A percentile compares a stretch with the other conserved stretches of the same genome.
phyloP scores from a whole-genome alignment of 1,139 yeast genomes.

The Citeromyces siamensis region DNA sequence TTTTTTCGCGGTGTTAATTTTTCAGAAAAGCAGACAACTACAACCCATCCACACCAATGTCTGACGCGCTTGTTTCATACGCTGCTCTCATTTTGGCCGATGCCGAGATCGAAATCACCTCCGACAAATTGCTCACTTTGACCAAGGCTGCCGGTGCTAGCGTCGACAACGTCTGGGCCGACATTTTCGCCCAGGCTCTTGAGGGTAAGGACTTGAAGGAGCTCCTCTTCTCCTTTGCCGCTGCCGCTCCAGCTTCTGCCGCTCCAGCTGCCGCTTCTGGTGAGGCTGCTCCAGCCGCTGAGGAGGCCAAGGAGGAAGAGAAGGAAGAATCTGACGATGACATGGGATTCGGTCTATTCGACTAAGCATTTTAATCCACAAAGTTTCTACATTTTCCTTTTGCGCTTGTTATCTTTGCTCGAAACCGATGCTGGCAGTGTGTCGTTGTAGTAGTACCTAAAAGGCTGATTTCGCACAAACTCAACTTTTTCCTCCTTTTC shows the following conservation, averaged over 20 bases:
- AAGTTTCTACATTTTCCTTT: background rate
- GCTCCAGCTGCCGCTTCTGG: slow-evolving; percentile 47
- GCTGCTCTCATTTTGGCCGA: slow-evolving; percentile 88
- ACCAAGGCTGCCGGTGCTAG: slow-evolving; percentile 85
- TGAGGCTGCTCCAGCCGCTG: slow-evolving; percentile 54
- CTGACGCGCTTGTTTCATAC: slow-evolving; percentile 63
- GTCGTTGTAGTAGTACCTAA: background rate
- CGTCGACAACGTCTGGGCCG: slow-evolving; percentile 88
- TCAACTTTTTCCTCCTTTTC: background rate
- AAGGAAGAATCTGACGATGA: slow-evolving; percentile 67
- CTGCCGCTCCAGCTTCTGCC: slow-evolving; percentile 52
- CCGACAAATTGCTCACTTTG: slow-evolving; percentile 82
- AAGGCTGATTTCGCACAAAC: background rate
- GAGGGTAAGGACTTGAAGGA: slow-evolving; percentile 95
- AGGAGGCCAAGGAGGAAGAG: slow-evolving; percentile 36
- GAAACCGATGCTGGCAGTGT: background rate
- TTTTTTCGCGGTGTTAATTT: slow-evolving; percentile 3
- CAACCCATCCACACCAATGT: slow-evolving; percentile 21
- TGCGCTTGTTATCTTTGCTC: background rate
- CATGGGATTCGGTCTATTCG: slow-evolving; percentile 72
- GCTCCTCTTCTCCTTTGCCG: slow-evolving; percentile 35
- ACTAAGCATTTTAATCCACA: slow-evolving; percentile 25
- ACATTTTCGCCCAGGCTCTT: slow-evolving; percentile 90
- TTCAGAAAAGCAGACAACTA: slow-evolving; percentile 2
- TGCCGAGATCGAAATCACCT: slow-evolving; percentile 64